phyloP scores from a whole-genome alignment of 805 yeast genomes.

The Candida insectalens region DNA sequence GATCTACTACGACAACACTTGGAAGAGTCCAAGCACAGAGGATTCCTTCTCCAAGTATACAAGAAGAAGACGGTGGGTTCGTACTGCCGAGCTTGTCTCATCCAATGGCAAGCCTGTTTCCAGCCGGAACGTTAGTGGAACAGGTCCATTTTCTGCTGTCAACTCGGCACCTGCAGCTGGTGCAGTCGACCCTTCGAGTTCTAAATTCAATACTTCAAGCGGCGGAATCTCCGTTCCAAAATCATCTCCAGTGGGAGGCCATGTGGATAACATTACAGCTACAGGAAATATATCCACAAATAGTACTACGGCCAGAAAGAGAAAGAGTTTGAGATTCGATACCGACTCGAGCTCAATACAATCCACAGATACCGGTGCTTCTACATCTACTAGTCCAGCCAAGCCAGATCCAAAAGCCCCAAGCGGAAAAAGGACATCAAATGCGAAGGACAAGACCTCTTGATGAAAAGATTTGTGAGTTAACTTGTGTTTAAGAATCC shows the following conservation, averaged over 20 bases:
- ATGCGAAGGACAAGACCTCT: too few relatives aligned
- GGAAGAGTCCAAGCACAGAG: slow-evolving; percentile 86
- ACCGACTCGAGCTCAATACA: too few relatives aligned
- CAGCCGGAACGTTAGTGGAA: not conserved
- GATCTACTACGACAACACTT: slow-evolving; percentile 83
- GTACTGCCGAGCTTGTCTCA: slow-evolving; percentile 77
- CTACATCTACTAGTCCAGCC: too few relatives aligned
- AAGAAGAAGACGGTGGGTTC: slow-evolving; percentile 89
- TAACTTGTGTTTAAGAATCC: too few relatives aligned
- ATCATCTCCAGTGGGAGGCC: slow-evolving; percentile 8
- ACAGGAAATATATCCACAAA: slow-evolving; percentile 14
- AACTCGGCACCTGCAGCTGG: too few relatives aligned
- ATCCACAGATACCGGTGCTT: too few relatives aligned
- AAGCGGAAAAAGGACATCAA: too few relatives aligned
- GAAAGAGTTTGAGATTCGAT: slow-evolving; percentile 22
- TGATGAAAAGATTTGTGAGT: too few relatives aligned
- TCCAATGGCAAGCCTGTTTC: slow-evolving; percentile 2
- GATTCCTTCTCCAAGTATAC: slow-evolving; percentile 87
- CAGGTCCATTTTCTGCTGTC: not conserved
- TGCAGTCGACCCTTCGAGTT: too few relatives aligned
- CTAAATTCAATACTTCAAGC: too few relatives aligned
- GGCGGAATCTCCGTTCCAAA: slow-evolving; percentile 1
- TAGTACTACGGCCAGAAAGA: slow-evolving; percentile 6
- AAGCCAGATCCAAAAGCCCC: too few relatives aligned
- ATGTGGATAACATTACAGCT: slow-evolving; percentile 15